These are phyloP conservation scores for Croton setiger DNA, from an alignment of 441 rosid genomes.

Conservation along the genomic window DNA sequence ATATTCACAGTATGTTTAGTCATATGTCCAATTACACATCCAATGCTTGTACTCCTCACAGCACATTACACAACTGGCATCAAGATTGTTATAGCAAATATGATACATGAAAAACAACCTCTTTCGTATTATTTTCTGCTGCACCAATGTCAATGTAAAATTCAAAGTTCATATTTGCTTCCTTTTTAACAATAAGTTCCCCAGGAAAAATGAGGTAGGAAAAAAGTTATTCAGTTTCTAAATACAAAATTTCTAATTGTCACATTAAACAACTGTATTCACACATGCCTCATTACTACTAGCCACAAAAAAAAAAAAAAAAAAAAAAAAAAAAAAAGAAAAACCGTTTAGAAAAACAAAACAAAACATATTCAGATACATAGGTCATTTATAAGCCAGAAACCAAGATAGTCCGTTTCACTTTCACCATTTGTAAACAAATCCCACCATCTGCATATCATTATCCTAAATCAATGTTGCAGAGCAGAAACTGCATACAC, in stretches of 20 bases:
- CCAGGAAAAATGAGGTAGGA: background rate
- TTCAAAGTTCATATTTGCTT: background rate
- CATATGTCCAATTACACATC: slow-evolving; percentile 21
- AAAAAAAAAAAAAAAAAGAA: background rate
- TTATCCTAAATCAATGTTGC: background rate
- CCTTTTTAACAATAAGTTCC: background rate
- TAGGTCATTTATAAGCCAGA: background rate
- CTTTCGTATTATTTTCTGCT: background rate
- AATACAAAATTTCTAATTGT: background rate
- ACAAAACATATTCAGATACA: background rate
- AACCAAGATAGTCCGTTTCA: background rate
- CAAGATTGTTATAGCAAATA: slow-evolving; percentile 1
- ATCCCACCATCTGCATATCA: slow-evolving; percentile 9
- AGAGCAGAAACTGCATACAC: background rate
- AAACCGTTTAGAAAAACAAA: background rate
- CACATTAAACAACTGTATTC: background rate
- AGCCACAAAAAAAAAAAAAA: background rate
- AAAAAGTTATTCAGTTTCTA: background rate
- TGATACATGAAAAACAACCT: slow-evolving; percentile 3
- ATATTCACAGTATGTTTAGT: slow-evolving; percentile 17
- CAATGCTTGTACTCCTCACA: background rate
- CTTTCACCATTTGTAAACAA: background rate
- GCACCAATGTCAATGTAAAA: background rate
- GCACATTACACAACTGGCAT: background rate
- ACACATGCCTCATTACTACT: background rate